Evolutionary conservation across 306 rosid species (phyloP).

Genomic region (Nissolia schottii): DNA sequence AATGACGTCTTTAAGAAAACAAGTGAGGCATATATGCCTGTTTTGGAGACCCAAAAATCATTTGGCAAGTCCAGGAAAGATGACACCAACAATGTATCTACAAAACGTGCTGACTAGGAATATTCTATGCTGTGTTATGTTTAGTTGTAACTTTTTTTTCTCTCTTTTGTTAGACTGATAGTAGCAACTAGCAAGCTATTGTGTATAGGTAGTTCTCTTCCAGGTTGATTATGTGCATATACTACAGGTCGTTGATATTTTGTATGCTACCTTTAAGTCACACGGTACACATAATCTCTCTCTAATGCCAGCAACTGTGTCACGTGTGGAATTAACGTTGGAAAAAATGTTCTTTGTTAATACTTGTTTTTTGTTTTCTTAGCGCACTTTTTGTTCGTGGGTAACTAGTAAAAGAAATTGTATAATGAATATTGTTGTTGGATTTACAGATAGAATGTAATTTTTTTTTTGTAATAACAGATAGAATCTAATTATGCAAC

Average conservation of each 20-base stretch:
- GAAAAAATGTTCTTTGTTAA: too few relatives aligned
- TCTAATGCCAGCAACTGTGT: neutral
- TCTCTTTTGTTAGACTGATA: neutral
- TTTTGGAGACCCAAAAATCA: conserved; percentile 59
- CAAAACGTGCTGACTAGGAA: conserved; percentile 32
- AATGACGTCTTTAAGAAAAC: conserved; percentile 46
- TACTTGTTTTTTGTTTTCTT: too few relatives aligned
- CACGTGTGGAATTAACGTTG: too few relatives aligned
- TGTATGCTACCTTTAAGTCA: conserved; percentile 2
- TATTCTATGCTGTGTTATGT: neutral
- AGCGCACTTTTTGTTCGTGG: too few relatives aligned
- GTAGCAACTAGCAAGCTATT: neutral
- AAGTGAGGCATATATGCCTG: conserved; percentile 57
- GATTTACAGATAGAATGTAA: too few relatives aligned
- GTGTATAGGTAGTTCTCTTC: conserved; percentile 6
- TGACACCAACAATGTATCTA: conserved; percentile 37
- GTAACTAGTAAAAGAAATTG: too few relatives aligned
- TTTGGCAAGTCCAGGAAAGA: conserved; percentile 56
- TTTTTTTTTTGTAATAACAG: too few relatives aligned
- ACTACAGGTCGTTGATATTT: neutral
- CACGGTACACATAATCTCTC: neutral
- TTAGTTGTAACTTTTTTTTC: neutral
- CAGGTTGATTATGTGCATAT: conserved; percentile 23
- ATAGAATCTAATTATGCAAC: too few relatives aligned
- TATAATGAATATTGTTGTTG: too few relatives aligned